phyloP scores from a whole-genome alignment of 805 yeast species.

The Monosporozyma siamensis region DNA sequence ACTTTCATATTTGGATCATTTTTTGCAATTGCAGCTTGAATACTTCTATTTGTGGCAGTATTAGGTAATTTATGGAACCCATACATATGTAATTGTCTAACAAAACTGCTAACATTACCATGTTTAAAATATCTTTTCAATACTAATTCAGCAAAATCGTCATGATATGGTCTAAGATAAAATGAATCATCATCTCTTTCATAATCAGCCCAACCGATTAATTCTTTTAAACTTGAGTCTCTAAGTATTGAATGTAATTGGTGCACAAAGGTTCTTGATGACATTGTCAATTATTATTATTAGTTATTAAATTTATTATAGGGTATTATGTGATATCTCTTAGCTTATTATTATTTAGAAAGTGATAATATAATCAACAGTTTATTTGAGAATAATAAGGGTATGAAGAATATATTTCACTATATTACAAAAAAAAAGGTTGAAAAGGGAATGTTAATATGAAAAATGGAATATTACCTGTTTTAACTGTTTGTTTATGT shows the following conservation, averaged over 20 bases:
- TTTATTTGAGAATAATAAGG: no score
- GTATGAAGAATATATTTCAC: neutral
- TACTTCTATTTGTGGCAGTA: neutral
- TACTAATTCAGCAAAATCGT: slow-evolving; percentile 19
- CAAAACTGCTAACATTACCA: slow-evolving; percentile 88
- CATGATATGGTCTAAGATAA: slow-evolving; percentile 21
- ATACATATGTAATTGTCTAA: slow-evolving; percentile 91
- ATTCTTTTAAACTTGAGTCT: slow-evolving; percentile 15
- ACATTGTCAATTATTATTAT: slow-evolving; percentile 1
- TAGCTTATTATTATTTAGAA: no score
- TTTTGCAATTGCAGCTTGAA: neutral
- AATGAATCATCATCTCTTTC: slow-evolving; percentile 15
- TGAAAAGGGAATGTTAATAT: no score
- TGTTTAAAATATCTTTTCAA: slow-evolving; percentile 80
- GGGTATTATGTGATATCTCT: neutral
- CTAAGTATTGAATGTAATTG: slow-evolving; percentile 23
- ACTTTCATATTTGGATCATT: slow-evolving; percentile 1
- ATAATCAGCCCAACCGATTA: slow-evolving; percentile 22
- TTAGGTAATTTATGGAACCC: slow-evolving; percentile 73
- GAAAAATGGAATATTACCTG: no score
- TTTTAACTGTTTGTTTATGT: no score
- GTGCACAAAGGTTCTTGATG: slow-evolving; percentile 22
- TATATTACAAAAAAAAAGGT: neutral
- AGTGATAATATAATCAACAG: no score
- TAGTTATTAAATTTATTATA: neutral